phyloP scores from a whole-genome alignment of 805 yeast species.

The Torulaspora franciscae region DNA sequence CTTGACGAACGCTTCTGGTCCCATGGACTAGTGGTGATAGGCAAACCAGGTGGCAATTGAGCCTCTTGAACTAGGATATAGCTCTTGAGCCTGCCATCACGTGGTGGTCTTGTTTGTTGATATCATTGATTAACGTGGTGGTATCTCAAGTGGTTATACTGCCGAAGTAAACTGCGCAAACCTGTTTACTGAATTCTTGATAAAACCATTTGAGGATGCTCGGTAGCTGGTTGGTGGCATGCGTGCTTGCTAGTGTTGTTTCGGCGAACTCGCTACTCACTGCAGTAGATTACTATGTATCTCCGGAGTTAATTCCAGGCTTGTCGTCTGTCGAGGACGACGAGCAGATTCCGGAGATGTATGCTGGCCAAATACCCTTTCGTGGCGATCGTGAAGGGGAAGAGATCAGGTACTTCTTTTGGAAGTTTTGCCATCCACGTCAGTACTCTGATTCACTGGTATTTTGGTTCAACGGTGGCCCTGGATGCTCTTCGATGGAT shows the following conservation, averaged over 20 bases:
- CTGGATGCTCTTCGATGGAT: conserved; percentile 97
- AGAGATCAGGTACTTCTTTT: conserved; percentile 57
- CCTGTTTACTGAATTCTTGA: not conserved
- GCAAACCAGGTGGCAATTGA: not conserved
- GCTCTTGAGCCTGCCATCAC: not conserved
- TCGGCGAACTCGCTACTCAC: conserved; percentile 7
- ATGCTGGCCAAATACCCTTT: conserved; percentile 62
- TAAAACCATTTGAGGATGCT: not conserved
- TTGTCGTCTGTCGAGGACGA: conserved; percentile 18
- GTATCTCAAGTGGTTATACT: not conserved
- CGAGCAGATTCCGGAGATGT: conserved; percentile 40
- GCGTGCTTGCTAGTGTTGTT: not conserved
- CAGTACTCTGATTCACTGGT: conserved; percentile 38
- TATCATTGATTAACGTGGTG: not conserved
- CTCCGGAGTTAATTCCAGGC: conserved; percentile 31
- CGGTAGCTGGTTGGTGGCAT: not conserved
- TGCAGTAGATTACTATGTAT: conserved; percentile 23
- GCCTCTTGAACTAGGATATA: not conserved
- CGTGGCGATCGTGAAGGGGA: conserved; percentile 36
- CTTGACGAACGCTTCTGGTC: no score
- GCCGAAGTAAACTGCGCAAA: not conserved
- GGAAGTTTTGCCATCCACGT: conserved; percentile 48
- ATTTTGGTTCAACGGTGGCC: conserved; percentile 96
- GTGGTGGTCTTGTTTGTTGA: not conserved
- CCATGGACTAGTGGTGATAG: not conserved